Conservation (phyloP, 768 basidiomycete species). For the Leucocoprinus leucothites region DNA sequence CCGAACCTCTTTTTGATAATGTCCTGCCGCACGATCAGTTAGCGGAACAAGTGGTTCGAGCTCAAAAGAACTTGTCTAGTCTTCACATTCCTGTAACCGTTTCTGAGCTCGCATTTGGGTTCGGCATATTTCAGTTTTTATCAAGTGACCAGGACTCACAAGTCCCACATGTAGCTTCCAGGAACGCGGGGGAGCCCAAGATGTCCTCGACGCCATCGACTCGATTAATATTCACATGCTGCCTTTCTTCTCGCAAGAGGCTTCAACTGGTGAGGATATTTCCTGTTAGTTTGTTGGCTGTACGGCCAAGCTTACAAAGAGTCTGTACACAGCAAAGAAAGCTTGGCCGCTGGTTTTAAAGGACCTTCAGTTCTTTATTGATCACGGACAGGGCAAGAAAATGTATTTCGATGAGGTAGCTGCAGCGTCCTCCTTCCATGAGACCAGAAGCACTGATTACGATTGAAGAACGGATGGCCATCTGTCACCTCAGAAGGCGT, state of each 20-base stretch:
- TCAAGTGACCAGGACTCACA: too few relatives aligned
- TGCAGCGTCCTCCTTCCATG: neutral
- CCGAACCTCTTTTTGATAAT: conserved; percentile 52
- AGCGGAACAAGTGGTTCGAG: conserved; percentile 40
- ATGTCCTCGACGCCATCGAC: conserved; percentile 49
- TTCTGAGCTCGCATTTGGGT: conserved; percentile 46
- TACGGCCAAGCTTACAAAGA: neutral
- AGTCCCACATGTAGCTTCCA: conserved; percentile 24
- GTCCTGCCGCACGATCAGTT: conserved; percentile 42
- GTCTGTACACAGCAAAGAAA: conserved; percentile 28
- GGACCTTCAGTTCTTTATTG: conserved; percentile 56
- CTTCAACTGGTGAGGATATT: conserved; percentile 38
- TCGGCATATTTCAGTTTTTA: conserved; percentile 16
- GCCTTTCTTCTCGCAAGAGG: conserved; percentile 49
- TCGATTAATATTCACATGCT: conserved; percentile 58
- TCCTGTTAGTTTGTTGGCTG: neutral
- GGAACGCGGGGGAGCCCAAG: conserved; percentile 46
- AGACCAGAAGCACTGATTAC: neutral
- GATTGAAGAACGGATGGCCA: conserved; percentile 60
- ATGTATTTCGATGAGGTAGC: conserved; percentile 59
- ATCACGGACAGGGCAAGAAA: conserved; percentile 55
- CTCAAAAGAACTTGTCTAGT: conserved; percentile 39
- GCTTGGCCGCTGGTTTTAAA: conserved; percentile 51
- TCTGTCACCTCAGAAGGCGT: conserved; percentile 50
- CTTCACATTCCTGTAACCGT: conserved; percentile 57